Percentiles rank a stretch among this genome's conserved stretches.
phyloP scores from a whole-genome alignment of 2,329 filamentous ascomycete genomes.

The Colletotrichum graminicola region DNA sequence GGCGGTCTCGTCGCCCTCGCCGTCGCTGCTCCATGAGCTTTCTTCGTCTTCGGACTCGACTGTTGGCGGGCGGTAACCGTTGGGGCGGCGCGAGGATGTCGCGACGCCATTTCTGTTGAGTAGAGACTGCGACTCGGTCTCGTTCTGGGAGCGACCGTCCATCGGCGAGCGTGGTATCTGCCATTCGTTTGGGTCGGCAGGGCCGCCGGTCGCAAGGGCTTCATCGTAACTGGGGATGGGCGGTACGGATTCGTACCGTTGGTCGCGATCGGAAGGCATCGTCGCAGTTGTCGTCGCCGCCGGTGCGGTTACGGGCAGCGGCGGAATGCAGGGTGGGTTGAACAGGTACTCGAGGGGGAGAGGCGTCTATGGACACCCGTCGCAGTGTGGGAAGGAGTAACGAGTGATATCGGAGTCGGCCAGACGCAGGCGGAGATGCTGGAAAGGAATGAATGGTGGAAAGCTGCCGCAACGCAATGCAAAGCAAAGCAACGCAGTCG shows the following conservation, averaged over 20 bases:
- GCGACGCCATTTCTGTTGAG: slow-evolving; percentile 62
- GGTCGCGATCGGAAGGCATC: slow-evolving; percentile 41
- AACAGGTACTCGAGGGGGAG: neutral
- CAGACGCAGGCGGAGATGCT: neutral
- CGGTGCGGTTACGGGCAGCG: neutral
- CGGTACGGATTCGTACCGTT: slow-evolving; percentile 56
- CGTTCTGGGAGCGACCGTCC: slow-evolving; percentile 73
- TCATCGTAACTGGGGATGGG: slow-evolving; percentile 56
- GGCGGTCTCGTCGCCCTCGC: slow-evolving; percentile 66
- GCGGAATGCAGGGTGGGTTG: neutral
- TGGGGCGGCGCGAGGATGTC: slow-evolving; percentile 58
- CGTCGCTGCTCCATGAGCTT: slow-evolving; percentile 64
- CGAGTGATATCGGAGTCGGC: slow-evolving; percentile 23
- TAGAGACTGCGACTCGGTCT: slow-evolving; percentile 83
- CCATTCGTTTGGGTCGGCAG: slow-evolving; percentile 50
- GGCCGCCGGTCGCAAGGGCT: slow-evolving; percentile 54
- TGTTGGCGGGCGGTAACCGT: slow-evolving; percentile 82
- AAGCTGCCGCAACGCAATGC: slow-evolving; percentile 15
- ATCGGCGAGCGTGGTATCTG: slow-evolving; percentile 48
- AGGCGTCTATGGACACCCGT: slow-evolving; percentile 6
- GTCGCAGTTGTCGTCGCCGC: slow-evolving; percentile 1
- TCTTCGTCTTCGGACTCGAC: slow-evolving; percentile 82
- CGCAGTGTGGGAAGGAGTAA: neutral
- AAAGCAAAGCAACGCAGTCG: slow-evolving; percentile 25
- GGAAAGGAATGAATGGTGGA: slow-evolving; percentile 29